Conservation (phyloP, 2,329 filamentous ascomycete genomes). For the Tolypocladium guangdongense region DNA sequence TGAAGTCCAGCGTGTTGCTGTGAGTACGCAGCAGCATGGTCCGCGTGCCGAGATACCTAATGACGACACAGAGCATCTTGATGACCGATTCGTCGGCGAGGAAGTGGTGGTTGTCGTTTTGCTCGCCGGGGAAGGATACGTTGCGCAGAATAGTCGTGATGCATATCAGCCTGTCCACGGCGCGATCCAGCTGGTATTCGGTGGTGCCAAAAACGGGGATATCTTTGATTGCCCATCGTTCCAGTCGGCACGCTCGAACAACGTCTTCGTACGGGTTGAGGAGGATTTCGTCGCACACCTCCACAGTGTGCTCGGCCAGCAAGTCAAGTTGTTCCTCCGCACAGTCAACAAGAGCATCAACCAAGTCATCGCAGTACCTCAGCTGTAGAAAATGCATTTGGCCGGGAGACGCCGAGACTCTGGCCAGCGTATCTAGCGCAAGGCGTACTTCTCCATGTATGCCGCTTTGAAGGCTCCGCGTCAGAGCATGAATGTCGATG, state of each 20-base stretch:
- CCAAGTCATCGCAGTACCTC: constrained; percentile 71
- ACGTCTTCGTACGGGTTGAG: constrained; percentile 83
- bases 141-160: constrained; percentile 90
- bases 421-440: constrained; percentile 73
- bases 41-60: constrained; percentile 79
- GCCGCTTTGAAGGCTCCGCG: constrained; percentile 79
- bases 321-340: constrained; percentile 80
- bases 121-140: constrained; percentile 63
- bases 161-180: constrained; percentile 78
- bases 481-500: constrained; percentile 84
- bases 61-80: constrained; percentile 72
- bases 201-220: constrained; percentile 62
- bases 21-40: constrained; percentile 76
- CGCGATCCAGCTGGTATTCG: constrained; percentile 73
- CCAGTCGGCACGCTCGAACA: constrained; percentile 63
- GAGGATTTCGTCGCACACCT: constrained; percentile 78
- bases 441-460: constrained; percentile 83
- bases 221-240: constrained; percentile 62
- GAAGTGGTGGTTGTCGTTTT: constrained; percentile 54
- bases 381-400: constrained; percentile 57
- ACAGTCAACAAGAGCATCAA: constrained; percentile 81
- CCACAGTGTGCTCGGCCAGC: constrained; percentile 72
- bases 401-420: constrained; percentile 50
- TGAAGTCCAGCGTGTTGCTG: constrained; percentile 83
- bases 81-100: constrained; percentile 70